Base-by-base conservation (phyloP, 2,329 filamentous ascomycete species). In the Laburnicola sp. region DNA sequence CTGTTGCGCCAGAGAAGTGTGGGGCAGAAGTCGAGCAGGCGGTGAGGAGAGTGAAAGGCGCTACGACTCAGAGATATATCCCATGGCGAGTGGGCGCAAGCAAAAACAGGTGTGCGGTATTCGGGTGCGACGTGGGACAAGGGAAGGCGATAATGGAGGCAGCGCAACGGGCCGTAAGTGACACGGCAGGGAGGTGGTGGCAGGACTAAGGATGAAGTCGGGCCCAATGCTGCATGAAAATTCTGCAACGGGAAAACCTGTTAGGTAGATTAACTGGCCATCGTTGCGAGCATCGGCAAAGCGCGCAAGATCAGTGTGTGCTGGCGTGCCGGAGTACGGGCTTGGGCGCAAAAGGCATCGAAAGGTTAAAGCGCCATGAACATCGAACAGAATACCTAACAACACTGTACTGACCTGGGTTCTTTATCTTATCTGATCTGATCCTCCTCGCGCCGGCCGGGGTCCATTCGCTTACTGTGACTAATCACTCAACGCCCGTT, bases 361-460 rank as follows among this genome's bases (percentile, higher is more conserved):
- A 27, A 31, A 26, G 34, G 16, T 16, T 16, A 16, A 16, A 16
- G 16, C 1, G 16, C 16, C 16, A 16, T 16, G 16, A 16, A 16
- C 16, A 16, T 16, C 1, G 16, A 16, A 16, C 16, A 16, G 16
- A 16, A 16, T 16, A 16, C 16, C 16, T 16, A 22, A 28, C 9
- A 25, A 6, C 9, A 7, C 21, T n/a, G 21, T 6, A 38, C 7
- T 16, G 7, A 9, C 36, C 7, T 11, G 7, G 10, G 34, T 26
- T n/a, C 25, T 26, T 64, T 64, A 60, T 65, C 63, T 53, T 58
- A 69, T 69, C 63, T 57, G 59, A 69, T 69, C 62, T 53, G 59
- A 65, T 63, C 39, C 51, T 54, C 50, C 36, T 47, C 32, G 51
- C 38, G 43, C 51, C 28, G 16, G 16, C 16, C 16, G 16, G 16